Evolutionary conservation across 768 basidiomycete genomes (phyloP).

Genomic region (Russula dissimulans): DNA sequence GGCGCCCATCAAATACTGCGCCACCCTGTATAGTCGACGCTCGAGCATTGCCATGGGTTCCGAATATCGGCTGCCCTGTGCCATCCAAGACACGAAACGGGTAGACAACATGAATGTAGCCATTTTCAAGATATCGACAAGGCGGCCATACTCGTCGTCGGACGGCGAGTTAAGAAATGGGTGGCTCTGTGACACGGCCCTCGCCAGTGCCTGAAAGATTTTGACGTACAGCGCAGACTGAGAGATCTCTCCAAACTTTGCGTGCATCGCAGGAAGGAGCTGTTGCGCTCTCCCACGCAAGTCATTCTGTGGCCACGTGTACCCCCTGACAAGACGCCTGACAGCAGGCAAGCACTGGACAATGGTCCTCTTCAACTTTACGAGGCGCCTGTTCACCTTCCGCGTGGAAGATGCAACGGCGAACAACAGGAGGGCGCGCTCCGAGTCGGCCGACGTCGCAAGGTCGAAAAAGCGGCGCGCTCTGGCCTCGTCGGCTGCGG

Average conservation of each 20-base stretch:
- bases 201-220: constrained; percentile 3
- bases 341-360: constrained; percentile 3
- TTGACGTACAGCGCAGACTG: constrained; percentile 5
- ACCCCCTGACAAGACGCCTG: constrained; percentile 3
- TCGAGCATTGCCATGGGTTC: constrained; percentile 6
- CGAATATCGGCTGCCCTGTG: neutral
- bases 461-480: constrained; percentile 10
- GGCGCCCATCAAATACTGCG: constrained; percentile 15
- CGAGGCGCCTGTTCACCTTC: constrained; percentile 10
- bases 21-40: constrained; percentile 6
- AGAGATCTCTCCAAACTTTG: constrained; percentile 7
- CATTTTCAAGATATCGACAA: constrained; percentile 10
- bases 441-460: constrained; percentile 5
- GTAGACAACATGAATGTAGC: constrained; percentile 12
- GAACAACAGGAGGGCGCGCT: constrained; percentile 1
- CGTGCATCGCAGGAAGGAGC: constrained; percentile 8
- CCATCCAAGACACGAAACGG: constrained; percentile 10
- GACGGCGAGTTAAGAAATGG: neutral
- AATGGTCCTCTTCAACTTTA: constrained; percentile 7
- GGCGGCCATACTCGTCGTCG: constrained; percentile 1
- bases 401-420: constrained; percentile 5
- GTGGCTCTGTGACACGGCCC: neutral
- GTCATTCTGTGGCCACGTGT: constrained; percentile 7
- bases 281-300: constrained; percentile 10
- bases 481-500: constrained; percentile 1